Conservation (phyloP, 2,329 filamentous ascomycete species). For the Fusarium multiceps region DNA sequence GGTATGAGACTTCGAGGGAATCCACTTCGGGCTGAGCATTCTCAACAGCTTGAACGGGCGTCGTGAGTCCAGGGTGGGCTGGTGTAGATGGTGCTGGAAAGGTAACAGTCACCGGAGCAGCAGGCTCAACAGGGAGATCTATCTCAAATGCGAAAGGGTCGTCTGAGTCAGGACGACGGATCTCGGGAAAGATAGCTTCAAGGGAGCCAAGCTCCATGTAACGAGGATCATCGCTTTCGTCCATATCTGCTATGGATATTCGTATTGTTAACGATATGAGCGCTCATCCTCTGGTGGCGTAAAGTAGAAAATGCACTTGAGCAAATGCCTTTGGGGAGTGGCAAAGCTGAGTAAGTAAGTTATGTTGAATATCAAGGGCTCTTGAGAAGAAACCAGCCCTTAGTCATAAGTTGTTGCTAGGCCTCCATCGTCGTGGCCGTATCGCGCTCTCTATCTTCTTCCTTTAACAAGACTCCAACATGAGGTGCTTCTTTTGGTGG, state of each 20-base stretch:
- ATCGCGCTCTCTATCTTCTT: not conserved
- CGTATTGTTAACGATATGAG: conserved; percentile 16
- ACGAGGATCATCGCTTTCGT: conserved; percentile 63
- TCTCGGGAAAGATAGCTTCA: conserved; percentile 74
- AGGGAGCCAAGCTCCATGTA: conserved; percentile 70
- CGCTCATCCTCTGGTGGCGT: conserved; percentile 38
- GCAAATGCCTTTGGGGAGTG: conserved; percentile 16
- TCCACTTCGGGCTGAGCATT: conserved; percentile 49
- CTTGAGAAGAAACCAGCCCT: conserved; percentile 10
- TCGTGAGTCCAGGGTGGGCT: conserved; percentile 25
- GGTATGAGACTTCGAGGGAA: conserved; percentile 64
- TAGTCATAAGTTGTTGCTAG: conserved; percentile 7
- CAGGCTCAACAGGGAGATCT: conserved; percentile 67
- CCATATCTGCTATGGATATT: conserved; percentile 46
- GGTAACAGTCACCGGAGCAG: conserved; percentile 65
- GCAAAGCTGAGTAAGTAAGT: conserved; percentile 22
- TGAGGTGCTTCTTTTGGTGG: conserved; percentile 22
- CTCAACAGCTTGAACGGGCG: conserved; percentile 18
- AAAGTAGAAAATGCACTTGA: conserved; percentile 11
- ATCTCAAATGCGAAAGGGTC: conserved; percentile 64
- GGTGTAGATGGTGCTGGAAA: conserved; percentile 61
- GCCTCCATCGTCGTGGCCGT: conserved; percentile 28
- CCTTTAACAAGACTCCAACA: conserved; percentile 33
- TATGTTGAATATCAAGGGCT: conserved; percentile 1
- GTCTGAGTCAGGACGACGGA: conserved; percentile 57